Conservation (phyloP, 352 stramenopile species). For the Phytophthora megakarya region DNA sequence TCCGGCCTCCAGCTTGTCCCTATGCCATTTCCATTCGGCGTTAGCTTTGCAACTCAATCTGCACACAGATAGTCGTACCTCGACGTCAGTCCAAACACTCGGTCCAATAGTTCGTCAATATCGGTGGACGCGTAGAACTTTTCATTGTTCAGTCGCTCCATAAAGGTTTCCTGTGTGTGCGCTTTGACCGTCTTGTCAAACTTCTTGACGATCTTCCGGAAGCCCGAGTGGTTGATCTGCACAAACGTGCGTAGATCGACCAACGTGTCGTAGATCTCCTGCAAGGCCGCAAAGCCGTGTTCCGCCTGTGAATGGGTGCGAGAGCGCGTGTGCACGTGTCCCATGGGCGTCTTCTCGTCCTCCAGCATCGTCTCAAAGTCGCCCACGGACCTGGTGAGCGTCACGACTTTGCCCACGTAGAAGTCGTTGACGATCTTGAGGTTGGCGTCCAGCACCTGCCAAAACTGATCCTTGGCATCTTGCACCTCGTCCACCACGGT, state of each 20-base stretch:
- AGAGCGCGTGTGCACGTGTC: slow-evolving; percentile 74
- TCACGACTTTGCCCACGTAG: slow-evolving; percentile 72
- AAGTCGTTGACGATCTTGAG: slow-evolving; percentile 89
- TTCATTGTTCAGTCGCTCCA: slow-evolving; percentile 79
- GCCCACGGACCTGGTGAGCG: slow-evolving; percentile 65
- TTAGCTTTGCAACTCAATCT: slow-evolving; percentile 6
- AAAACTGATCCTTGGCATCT: slow-evolving; percentile 84
- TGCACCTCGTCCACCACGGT: slow-evolving; percentile 62
- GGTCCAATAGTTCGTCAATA: slow-evolving; percentile 77
- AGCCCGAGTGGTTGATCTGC: slow-evolving; percentile 92
- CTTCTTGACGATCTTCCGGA: slow-evolving; percentile 95
- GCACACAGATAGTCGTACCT: slow-evolving; percentile 47
- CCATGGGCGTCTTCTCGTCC: slow-evolving; percentile 72
- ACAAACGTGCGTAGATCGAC: slow-evolving; percentile 91
- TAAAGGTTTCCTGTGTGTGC: slow-evolving; percentile 71
- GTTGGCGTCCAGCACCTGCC: slow-evolving; percentile 78
- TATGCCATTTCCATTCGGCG: slow-evolving; percentile 19
- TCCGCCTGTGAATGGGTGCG: slow-evolving; percentile 71
- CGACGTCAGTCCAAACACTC: slow-evolving; percentile 79
- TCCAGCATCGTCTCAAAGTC: slow-evolving; percentile 75
- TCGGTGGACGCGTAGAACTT: slow-evolving; percentile 84
- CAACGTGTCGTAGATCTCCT: slow-evolving; percentile 91
- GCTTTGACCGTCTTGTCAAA: slow-evolving; percentile 92
- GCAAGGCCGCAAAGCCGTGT: slow-evolving; percentile 79
- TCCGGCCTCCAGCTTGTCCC: slow-evolving; percentile 86